These are phyloP conservation scores for Botryotinia globosa DNA, from an alignment of 2,329 filamentous ascomycete genomes.

Conservation along the genomic window DNA sequence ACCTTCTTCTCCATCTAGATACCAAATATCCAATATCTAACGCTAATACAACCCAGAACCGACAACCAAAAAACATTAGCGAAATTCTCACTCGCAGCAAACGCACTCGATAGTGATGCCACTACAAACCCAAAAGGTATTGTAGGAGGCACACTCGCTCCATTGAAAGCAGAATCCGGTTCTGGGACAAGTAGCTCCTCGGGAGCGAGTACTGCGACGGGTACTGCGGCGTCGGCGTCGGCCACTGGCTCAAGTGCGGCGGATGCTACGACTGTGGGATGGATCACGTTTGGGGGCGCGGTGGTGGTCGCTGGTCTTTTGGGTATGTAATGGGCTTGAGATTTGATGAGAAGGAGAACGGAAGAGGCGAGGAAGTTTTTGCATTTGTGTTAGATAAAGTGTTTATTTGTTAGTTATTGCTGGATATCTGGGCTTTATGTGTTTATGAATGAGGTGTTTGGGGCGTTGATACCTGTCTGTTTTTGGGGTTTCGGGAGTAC, in stretches of 20 bases:
- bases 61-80: slow-evolving; percentile 4
- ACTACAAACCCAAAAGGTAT: neutral
- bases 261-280: neutral
- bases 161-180: neutral
- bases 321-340: neutral
- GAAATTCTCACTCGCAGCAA: neutral
- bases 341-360: neutral
- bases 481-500: neutral
- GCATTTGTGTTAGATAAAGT: neutral
- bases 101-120: neutral
- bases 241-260: neutral
- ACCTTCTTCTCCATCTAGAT: neutral
- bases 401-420: neutral
- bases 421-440: neutral
- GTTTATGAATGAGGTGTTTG: neutral
- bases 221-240: neutral
- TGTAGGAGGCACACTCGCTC: slow-evolving; percentile 1
- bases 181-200: neutral
- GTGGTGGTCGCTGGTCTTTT: slow-evolving; percentile 2
- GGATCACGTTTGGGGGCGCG: slow-evolving; percentile 1
- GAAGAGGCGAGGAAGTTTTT: neutral
- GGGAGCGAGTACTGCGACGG: neutral
- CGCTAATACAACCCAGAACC: neutral
- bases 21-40: neutral
- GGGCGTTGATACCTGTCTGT: neutral